Evolutionary conservation across 257 asterid genomes (phyloP).

Genomic region (Forsythia viridissima): DNA sequence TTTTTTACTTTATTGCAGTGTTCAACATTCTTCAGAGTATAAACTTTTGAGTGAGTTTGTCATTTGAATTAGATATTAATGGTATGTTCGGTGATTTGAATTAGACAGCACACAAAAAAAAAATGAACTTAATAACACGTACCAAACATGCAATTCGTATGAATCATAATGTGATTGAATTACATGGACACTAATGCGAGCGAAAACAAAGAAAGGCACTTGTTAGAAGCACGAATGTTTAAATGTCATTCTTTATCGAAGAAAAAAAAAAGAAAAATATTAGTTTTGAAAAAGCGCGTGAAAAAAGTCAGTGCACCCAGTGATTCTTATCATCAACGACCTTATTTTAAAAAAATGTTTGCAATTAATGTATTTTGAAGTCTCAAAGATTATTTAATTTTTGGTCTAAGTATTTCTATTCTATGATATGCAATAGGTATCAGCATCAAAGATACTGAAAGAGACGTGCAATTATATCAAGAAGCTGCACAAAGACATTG

Average conservation of each 20-base stretch:
- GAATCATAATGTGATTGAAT: too few relatives aligned
- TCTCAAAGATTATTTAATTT: neutral
- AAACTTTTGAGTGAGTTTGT: too few relatives aligned
- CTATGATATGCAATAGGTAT: constrained; percentile 29
- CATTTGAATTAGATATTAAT: too few relatives aligned
- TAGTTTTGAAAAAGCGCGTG: neutral
- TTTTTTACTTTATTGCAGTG: neutral
- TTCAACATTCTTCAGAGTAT: neutral
- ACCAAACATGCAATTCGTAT: neutral
- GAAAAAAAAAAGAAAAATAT: neutral
- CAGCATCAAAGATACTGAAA: constrained; percentile 46
- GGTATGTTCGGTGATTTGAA: neutral
- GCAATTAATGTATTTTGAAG: neutral
- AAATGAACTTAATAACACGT: neutral
- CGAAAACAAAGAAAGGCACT: too few relatives aligned
- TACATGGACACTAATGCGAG: too few relatives aligned
- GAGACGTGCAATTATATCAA: constrained; percentile 57
- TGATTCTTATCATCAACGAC: neutral
- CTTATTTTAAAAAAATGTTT: neutral
- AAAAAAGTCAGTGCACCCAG: neutral
- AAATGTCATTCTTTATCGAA: neutral
- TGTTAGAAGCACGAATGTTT: too few relatives aligned
- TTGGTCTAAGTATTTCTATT: neutral
- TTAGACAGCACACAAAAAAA: neutral
- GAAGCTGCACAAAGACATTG: constrained; percentile 66